A percentile compares a stretch with the other conserved stretches of the same genome.
Conservation (phyloP, 1,139 yeast genomes). For the Dujonia santamariae region DNA sequence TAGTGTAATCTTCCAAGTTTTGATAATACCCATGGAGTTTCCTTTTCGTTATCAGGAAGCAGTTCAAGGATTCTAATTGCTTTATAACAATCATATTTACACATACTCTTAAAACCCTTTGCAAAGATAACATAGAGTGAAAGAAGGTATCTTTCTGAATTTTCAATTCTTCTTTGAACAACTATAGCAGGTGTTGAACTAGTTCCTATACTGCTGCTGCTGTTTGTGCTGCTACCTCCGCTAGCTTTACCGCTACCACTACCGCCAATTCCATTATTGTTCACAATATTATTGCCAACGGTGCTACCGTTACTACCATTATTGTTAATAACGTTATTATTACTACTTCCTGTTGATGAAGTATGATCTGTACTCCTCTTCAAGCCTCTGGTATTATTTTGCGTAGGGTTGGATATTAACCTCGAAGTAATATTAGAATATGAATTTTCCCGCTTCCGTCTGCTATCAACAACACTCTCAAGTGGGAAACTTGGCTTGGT, state of each 20-base stretch:
- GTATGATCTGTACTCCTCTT: too few species aligned
- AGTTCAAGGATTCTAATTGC: constrained; percentile 69
- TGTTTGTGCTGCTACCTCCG: constrained; percentile 11
- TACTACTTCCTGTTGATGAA: constrained; percentile 2
- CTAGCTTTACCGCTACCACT: not conserved
- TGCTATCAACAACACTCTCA: constrained; percentile 12
- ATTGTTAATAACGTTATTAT: constrained; percentile 9
- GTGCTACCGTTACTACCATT: constrained; percentile 6
- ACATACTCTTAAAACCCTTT: constrained; percentile 60
- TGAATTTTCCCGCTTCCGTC: constrained; percentile 25
- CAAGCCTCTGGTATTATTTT: too few species aligned
- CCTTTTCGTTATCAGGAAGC: constrained; percentile 60
- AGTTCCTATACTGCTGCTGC: too few species aligned
- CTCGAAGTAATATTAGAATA: constrained; percentile 53
- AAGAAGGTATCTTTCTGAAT: constrained; percentile 42
- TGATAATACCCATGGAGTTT: constrained; percentile 85
- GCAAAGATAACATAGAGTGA: constrained; percentile 61
- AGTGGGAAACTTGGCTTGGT: constrained; percentile 34
- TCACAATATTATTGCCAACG: not conserved
- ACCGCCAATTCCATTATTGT: not conserved
- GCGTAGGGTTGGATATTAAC: too few species aligned
- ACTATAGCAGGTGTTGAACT: constrained; percentile 1
- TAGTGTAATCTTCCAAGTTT: constrained; percentile 79
- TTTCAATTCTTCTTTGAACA: constrained; percentile 2
- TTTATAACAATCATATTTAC: constrained; percentile 72